Percentiles rank a stretch among this genome's conserved stretches.
These are phyloP conservation scores for Nadsonia commutata DNA, from an alignment of 1,139 yeast genomes.

Conservation along the genomic window DNA sequence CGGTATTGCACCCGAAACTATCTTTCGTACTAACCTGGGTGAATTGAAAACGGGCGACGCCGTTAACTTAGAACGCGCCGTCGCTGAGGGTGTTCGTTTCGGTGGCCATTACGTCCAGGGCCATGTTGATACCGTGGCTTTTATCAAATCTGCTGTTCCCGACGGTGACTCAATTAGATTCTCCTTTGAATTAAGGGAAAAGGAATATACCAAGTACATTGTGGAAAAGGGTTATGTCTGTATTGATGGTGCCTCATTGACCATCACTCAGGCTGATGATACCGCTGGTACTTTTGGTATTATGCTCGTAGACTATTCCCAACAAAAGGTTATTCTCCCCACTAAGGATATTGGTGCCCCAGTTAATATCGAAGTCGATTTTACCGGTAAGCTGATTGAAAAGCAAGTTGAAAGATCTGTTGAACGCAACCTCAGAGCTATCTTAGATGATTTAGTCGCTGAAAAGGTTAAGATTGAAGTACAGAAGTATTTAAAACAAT, in stretches of 20 bases:
- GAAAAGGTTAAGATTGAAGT: conserved; percentile 30
- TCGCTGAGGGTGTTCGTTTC: conserved; percentile 62
- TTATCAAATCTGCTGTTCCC: conserved; percentile 34
- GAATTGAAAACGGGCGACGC: conserved; percentile 37
- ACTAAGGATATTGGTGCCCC: conserved; percentile 42
- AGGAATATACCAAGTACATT: conserved; percentile 50
- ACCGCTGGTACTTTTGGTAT: conserved; percentile 49
- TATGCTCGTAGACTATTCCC: conserved; percentile 88
- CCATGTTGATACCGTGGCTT: conserved; percentile 83
- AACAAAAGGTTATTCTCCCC: conserved; percentile 64
- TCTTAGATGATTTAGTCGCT: conserved; percentile 31
- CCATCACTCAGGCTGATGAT: conserved; percentile 64
- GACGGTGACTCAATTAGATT: conserved; percentile 74
- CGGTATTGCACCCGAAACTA: conserved; percentile 89
- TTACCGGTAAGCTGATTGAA: conserved; percentile 83
- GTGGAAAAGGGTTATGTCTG: conserved; percentile 91
- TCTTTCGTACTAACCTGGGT: conserved; percentile 68
- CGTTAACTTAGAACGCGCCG: conserved; percentile 88
- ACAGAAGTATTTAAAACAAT: neutral
- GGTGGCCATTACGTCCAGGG: conserved; percentile 99
- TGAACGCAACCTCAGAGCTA: conserved; percentile 24
- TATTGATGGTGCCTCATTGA: conserved; percentile 86
- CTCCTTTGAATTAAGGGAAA: conserved; percentile 60
- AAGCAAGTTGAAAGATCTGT: conserved; percentile 63
- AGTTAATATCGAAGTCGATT: conserved; percentile 87